Conservation (phyloP, 805 yeast genomes). For the Tetrapisispora namnaoensis region DNA sequence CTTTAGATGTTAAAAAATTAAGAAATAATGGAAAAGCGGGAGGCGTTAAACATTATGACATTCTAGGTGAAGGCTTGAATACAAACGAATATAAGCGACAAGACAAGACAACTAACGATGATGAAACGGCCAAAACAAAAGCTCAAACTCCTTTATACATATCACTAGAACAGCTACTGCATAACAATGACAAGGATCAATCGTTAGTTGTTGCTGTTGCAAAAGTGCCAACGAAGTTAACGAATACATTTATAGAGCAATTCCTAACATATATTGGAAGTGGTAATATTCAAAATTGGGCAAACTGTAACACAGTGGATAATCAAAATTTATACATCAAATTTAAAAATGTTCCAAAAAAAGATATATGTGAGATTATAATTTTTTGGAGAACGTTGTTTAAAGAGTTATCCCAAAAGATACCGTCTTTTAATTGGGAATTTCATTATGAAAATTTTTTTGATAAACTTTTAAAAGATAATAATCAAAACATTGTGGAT, state of each 20-base stretch:
- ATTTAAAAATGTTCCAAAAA: not conserved
- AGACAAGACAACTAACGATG: not conserved
- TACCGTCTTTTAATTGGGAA: slow-evolving; percentile 2
- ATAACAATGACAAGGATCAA: slow-evolving; percentile 20
- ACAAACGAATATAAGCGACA: not conserved
- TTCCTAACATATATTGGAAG: slow-evolving; percentile 9
- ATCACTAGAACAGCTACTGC: slow-evolving; percentile 15
- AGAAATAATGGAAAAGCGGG: not conserved
- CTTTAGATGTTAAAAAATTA: not conserved
- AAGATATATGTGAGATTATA: not conserved
- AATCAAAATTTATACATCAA: not conserved
- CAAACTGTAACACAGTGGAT: not conserved
- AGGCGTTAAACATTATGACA: too few species aligned
- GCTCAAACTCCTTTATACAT: not conserved
- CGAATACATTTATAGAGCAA: slow-evolving; percentile 3
- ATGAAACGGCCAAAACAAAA: not conserved
- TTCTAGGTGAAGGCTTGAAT: not conserved
- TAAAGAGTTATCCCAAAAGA: not conserved
- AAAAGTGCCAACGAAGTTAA: slow-evolving; percentile 8
- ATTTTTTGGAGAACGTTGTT: not conserved
- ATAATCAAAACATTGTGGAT: not conserved
- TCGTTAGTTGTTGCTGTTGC: slow-evolving; percentile 16
- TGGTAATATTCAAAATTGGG: not conserved
- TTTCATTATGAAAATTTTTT: slow-evolving; percentile 6
- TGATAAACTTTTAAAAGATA: not conserved